Base-by-base conservation (phyloP, 352 stramenopile genomes). In the Pythium aphanidermatum region DNA sequence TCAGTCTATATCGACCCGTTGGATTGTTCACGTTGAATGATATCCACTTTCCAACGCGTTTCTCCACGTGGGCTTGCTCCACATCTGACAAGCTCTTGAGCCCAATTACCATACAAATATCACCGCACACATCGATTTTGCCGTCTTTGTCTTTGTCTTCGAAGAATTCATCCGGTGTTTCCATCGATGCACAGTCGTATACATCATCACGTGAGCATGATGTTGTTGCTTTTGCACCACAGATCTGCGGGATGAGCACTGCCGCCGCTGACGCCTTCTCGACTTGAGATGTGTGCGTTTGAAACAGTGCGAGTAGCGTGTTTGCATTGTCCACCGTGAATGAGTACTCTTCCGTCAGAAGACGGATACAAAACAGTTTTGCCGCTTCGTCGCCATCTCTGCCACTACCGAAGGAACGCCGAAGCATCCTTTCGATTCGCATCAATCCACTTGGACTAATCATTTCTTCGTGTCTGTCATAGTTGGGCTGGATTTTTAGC, bases 101-200 rank as follows among this genome's bases (percentile, higher is more conserved):
- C 4, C 77, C 77, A n/a, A 89, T 69, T 4, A 84, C 68, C 35
- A 86, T 73, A 39, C 74, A 86, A 21, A 89, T 86, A 55, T 89
- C 77, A 5, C 77, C 74, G 31, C 77, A 89, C 6, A 84, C 74
- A 34, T 89, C 77, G 34, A 89, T 89, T 40, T 89, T 86, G 12
- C 77, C 77, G 39, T 89, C 77, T 46, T 63, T 70, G 53, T 89
- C 77, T 39, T 86, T 86, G 59, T 89, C 77, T 48, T 86, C 74
- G 34, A 89, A 89, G 45, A 86, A 89, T 44, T 84, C 63, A 5
- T 66, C 49, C 1, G 74, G 74, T 2, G 49, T 62, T 36, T 69
- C 54, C 65, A 86, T 82, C 20, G 68, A 67, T 26, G 67, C 72
- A 36, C 72, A 86, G 50, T 84, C 74, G 17, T 68, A 78, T 7